Evolutionary conservation across 2,329 filamentous ascomycete species (phyloP).

Genomic region (Fusarium anthophilum): DNA sequence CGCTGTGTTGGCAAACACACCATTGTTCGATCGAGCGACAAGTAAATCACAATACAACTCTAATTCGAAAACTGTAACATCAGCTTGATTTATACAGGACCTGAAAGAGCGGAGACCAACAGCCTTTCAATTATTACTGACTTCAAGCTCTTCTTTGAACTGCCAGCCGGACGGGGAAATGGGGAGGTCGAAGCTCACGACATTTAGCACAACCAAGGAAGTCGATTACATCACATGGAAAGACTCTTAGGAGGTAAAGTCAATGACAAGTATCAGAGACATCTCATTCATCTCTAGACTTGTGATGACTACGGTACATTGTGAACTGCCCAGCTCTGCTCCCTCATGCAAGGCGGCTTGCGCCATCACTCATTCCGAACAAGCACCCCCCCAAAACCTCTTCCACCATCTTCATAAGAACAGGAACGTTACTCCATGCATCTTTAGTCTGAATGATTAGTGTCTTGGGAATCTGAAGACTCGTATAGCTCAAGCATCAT

Average conservation of each 20-base stretch:
- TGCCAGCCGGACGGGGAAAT: neutral
- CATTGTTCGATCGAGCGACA: accelerated
- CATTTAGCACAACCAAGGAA: neutral
- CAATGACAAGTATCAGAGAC: neutral
- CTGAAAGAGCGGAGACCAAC: no score
- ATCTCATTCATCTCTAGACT: neutral
- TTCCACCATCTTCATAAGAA: neutral
- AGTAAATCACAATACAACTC: no score
- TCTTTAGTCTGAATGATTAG: neutral
- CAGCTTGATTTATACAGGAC: no score
- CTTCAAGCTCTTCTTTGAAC: no score
- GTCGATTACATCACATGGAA: neutral
- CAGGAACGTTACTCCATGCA: neutral
- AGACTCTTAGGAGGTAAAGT: neutral
- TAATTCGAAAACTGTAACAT: neutral
- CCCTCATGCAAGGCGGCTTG: neutral
- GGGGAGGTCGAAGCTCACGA: neutral
- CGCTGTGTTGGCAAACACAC: neutral
- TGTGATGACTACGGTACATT: neutral
- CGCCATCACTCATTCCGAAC: neutral
- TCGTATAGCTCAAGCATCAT: neutral
- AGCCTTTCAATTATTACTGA: no score
- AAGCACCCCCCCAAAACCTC: neutral
- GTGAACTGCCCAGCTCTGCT: neutral
- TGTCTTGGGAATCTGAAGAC: neutral